Evolutionary conservation across 2,329 filamentous ascomycete genomes (phyloP).

Genomic region (Acrodontium crateriforme): DNA sequence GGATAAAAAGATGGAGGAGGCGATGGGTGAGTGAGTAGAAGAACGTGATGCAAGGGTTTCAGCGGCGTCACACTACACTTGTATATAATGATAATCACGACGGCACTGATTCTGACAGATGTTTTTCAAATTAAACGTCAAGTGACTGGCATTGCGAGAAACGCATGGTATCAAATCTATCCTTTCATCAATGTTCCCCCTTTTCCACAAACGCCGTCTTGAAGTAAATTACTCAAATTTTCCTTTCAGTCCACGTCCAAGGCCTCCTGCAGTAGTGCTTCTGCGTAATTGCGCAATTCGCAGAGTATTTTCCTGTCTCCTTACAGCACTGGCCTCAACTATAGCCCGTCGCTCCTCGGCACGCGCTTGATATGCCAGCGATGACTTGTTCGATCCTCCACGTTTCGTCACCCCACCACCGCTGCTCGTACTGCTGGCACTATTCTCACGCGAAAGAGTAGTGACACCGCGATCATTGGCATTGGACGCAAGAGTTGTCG

Average conservation of each 20-base stretch:
- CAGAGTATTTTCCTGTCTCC: slow-evolving; percentile 35
- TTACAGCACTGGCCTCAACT: slow-evolving; percentile 38
- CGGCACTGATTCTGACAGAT: no score
- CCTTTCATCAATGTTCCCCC: no score
- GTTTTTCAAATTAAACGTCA: no score
- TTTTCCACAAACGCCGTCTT: no score
- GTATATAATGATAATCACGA: no score
- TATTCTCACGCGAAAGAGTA: slow-evolving; percentile 11
- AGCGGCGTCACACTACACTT: no score
- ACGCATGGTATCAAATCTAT: no score
- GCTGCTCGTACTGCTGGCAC: slow-evolving; percentile 10
- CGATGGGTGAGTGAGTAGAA: slow-evolving; percentile 15
- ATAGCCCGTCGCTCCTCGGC: slow-evolving; percentile 41
- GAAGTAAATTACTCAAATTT: slow-evolving; percentile 34
- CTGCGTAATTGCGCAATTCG: slow-evolving; percentile 29
- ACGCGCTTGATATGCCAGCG: slow-evolving; percentile 45
- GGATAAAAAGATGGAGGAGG: slow-evolving; percentile 17
- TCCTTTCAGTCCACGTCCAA: slow-evolving; percentile 24
- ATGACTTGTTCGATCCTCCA: slow-evolving; percentile 44
- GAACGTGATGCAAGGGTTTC: no score
- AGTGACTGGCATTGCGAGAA: no score
- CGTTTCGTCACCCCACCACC: slow-evolving; percentile 25
- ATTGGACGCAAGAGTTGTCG: slow-evolving; percentile 34
- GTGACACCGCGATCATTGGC: slow-evolving; percentile 24
- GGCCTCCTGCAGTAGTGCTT: slow-evolving; percentile 23